These are phyloP conservation scores for Mycena vulgaris DNA, from an alignment of 768 basidiomycete species.

Conservation along the genomic window DNA sequence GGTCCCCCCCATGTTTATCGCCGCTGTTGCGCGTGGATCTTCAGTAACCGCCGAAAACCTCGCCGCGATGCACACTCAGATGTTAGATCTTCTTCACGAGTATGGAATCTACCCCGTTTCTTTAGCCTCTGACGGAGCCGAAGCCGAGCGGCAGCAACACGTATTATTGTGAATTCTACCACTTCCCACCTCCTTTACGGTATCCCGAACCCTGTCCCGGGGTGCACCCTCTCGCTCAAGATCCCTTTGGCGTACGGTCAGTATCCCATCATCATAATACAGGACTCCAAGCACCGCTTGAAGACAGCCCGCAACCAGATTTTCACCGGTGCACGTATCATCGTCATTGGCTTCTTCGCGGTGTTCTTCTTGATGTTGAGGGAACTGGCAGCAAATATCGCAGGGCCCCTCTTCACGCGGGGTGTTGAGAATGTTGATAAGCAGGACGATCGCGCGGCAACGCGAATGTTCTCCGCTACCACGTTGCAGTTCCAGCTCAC, in stretches of 20 bases:
- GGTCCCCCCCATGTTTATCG: conserved; percentile 54
- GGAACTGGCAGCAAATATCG: conserved; percentile 30
- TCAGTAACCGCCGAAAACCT: conserved; percentile 39
- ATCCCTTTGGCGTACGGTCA: conserved; percentile 32
- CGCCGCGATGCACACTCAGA: conserved; percentile 8
- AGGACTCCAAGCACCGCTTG: conserved; percentile 54
- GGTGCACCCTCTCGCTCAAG: neutral
- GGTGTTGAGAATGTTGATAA: too few species aligned
- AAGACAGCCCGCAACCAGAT: too few species aligned
- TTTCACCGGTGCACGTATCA: conserved; percentile 48
- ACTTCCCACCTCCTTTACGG: neutral
- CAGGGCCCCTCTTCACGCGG: conserved; percentile 44
- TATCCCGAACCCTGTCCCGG: conserved; percentile 11
- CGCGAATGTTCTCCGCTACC: too few species aligned
- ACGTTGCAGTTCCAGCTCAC: too few species aligned
- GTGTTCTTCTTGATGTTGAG: conserved; percentile 40
- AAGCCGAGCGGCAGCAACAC: conserved; percentile 46
- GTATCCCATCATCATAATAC: conserved; percentile 46
- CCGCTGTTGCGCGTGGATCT: too few species aligned
- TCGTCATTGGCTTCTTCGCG: conserved; percentile 42
- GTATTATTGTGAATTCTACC: conserved; percentile 27
- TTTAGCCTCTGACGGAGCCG: conserved; percentile 53
- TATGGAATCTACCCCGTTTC: conserved; percentile 46
- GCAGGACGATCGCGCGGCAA: too few species aligned
- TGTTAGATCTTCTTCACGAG: conserved; percentile 46